Evolutionary conservation across 345 rosid species (phyloP), one percentile per base, ranked within the genome.

Genomic region (Euphorbia pulcherrima): DNA sequence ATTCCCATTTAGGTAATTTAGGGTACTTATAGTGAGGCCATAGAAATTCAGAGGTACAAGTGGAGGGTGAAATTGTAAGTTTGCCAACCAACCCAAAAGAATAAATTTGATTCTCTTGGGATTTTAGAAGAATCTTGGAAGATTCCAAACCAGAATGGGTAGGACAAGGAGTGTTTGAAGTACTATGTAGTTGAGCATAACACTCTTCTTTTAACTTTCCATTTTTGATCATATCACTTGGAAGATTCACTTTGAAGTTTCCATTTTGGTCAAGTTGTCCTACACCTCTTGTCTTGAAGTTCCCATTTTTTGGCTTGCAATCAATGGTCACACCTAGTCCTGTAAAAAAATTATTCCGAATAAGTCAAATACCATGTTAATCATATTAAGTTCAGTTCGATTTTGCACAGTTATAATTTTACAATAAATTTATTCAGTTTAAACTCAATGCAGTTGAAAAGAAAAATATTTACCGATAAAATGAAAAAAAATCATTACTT

Each of bases 171-270:
- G 73, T 29, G 8, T 79, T 79, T 0, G 85, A 76, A 16, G 83
- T 87, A 63, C 92, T 85, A 66, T 86, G 90, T 73, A 92, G 92
- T 72, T 86, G 96, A 12, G 97, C 98, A 33, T 90, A 88, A 79
- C 98, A 92, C 51, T 87, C 87, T 70, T 88, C 87, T 74, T 78
- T 83, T 35, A 92, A 54, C 27, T 81, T 72, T 4, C 85, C 97
- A 54, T 86, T 80, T 64, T 83, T 65, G 9, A 85, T 79, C 53
- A 88, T 56, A 26, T 83, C 86, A 29, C 30, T 59, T 8, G 89
- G 90, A 72, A 86, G 85, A 2, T 72, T 58, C 21, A 88, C 88
- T 24, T 26, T 76, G 77, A 92, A 92, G 60, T 80, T 88, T 26
- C 98, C 97, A 26, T 76, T 71, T 23, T 74, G 69, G 18, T 88